These are phyloP conservation scores for Priceomyces carsonii DNA, from an alignment of 805 yeast species.

Conservation along the genomic window DNA sequence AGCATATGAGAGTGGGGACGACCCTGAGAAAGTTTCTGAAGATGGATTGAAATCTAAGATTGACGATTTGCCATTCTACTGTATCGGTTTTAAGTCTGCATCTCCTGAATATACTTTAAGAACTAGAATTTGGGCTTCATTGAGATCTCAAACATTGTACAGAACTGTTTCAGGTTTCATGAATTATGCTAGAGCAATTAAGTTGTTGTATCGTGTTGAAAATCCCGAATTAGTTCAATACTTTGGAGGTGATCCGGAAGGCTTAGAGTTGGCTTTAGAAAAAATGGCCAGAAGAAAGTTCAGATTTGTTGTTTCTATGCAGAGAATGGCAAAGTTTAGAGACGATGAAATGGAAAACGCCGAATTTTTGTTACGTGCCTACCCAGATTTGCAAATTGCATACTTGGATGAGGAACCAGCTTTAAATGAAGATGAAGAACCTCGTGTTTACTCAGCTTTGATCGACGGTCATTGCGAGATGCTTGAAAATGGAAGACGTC, in stretches of 20 bases:
- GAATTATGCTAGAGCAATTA: constrained; percentile 49
- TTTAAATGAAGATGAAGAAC: constrained; percentile 42
- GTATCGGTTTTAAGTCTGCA: constrained; percentile 49
- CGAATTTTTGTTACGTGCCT: constrained; percentile 60
- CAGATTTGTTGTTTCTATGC: constrained; percentile 66
- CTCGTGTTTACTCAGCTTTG: constrained; percentile 58
- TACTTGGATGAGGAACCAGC: constrained; percentile 56
- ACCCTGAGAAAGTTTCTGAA: constrained; percentile 31
- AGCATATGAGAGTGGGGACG: constrained; percentile 55
- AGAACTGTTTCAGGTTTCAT: constrained; percentile 49
- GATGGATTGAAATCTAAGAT: constrained; percentile 37
- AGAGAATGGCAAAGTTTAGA: constrained; percentile 53
- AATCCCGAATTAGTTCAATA: constrained; percentile 64
- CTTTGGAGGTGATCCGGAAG: constrained; percentile 98
- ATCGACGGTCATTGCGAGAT: constrained; percentile 72
- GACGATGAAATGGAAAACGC: constrained; percentile 59
- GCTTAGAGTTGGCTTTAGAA: constrained; percentile 91
- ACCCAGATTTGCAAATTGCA: constrained; percentile 66
- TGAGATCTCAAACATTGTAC: constrained; percentile 48
- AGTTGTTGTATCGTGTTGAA: constrained; percentile 47
- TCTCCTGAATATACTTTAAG: constrained; percentile 49
- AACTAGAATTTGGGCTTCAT: constrained; percentile 50
- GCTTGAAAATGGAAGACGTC: constrained; percentile 55
- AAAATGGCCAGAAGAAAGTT: constrained; percentile 65
- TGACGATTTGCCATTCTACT: constrained; percentile 47